Conservation (phyloP, 129 eudicot species). For the Rutidosis leptorrhynchoides region DNA sequence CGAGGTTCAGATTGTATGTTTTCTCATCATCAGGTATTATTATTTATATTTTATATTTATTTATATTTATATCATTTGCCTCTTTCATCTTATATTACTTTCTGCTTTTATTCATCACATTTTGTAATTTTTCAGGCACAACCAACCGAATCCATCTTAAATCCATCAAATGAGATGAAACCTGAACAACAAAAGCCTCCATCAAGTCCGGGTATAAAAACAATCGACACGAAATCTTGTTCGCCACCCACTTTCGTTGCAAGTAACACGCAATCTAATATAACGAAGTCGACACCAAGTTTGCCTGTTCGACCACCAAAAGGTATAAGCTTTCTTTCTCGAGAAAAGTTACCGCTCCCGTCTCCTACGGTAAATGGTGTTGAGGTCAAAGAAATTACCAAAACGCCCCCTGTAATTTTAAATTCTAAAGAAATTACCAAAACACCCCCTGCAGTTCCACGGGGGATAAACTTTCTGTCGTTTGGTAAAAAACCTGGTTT, state of each 20-base stretch:
- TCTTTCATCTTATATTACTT: background rate
- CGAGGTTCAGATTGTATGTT: constrained; percentile 81
- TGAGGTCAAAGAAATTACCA: constrained; percentile 24
- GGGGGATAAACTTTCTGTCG: constrained; percentile 60
- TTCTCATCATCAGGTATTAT: constrained; percentile 72
- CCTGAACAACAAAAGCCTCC: constrained; percentile 32
- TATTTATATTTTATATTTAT: background rate
- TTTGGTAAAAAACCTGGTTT: constrained; percentile 40
- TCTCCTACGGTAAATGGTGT: constrained; percentile 30
- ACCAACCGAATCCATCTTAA: constrained; percentile 27
- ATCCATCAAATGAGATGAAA: constrained; percentile 14
- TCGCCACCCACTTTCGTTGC: constrained; percentile 19
- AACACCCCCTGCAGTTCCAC: constrained; percentile 34
- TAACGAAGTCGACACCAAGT: constrained; percentile 18
- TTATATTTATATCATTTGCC: too few species aligned
- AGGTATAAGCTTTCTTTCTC: constrained; percentile 51
- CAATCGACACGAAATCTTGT: constrained; percentile 24
- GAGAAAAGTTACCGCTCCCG: constrained; percentile 23
- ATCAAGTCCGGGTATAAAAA: constrained; percentile 35
- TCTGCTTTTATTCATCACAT: background rate
- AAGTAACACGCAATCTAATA: constrained; percentile 25
- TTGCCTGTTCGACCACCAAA: constrained; percentile 42
- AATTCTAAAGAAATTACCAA: constrained; percentile 23
- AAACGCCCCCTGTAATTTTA: constrained; percentile 11
- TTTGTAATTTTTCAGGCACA: constrained; percentile 33